Conservation (phyloP, 768 basidiomycete species). For the Lyophyllum decastes region DNA sequence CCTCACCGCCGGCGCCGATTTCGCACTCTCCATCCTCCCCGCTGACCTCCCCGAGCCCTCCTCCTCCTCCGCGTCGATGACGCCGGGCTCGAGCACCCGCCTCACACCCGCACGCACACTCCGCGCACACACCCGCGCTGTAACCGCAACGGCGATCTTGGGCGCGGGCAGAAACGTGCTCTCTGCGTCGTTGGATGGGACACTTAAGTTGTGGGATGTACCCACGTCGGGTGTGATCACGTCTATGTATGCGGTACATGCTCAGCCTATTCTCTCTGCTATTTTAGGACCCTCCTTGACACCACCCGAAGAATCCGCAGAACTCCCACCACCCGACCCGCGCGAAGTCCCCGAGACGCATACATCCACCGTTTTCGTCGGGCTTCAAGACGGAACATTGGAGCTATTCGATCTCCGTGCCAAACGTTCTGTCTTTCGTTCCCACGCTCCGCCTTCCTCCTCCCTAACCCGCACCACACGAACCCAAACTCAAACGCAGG, state of each 20-base stretch:
- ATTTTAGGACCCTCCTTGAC: constrained; percentile 37
- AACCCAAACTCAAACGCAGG: too few relatives aligned
- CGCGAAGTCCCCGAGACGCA: constrained; percentile 45
- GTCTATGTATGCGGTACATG: constrained; percentile 39
- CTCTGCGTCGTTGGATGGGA: constrained; percentile 68
- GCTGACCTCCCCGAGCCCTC: constrained; percentile 43
- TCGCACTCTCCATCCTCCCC: constrained; percentile 65
- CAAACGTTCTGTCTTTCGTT: constrained; percentile 27
- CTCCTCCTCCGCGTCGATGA: too few relatives aligned
- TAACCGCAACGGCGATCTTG: constrained; percentile 67
- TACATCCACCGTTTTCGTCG: constrained; percentile 48
- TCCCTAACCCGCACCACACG: too few relatives aligned
- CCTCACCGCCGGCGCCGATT: constrained; percentile 69
- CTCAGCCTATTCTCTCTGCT: constrained; percentile 43
- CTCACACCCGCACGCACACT: constrained; percentile 61
- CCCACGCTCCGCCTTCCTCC: not conserved
- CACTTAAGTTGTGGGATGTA: constrained; percentile 74
- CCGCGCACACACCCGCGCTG: constrained; percentile 62
- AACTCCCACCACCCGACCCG: constrained; percentile 18
- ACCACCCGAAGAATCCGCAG: constrained; percentile 15
- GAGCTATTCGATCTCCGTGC: constrained; percentile 56
- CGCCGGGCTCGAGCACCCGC: constrained; percentile 28
- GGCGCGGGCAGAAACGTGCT: constrained; percentile 67
- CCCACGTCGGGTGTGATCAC: constrained; percentile 49
- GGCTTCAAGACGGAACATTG: constrained; percentile 55